Percentiles rank a stretch among this genome's conserved stretches.
Evolutionary conservation across 768 basidiomycete species (phyloP).

Genomic region (Termitomyces bulborhizus): DNA sequence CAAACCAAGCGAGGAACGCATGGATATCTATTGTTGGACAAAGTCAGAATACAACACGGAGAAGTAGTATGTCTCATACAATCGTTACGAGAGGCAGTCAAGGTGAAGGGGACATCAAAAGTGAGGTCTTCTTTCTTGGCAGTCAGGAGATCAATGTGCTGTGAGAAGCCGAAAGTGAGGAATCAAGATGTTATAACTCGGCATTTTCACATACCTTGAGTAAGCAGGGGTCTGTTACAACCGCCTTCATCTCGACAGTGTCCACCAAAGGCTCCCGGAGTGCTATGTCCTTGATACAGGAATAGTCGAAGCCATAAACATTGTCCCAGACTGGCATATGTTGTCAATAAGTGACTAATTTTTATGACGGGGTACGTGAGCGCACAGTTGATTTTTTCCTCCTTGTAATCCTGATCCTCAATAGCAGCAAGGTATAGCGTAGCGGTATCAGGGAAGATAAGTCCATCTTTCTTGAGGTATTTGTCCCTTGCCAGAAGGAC

Average conservation of each 20-base stretch:
- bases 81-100: slow-evolving; percentile 83
- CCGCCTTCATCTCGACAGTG: slow-evolving; percentile 95
- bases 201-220: slow-evolving; percentile 59
- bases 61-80: slow-evolving; percentile 46
- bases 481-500: slow-evolving; percentile 95
- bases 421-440: slow-evolving; percentile 93
- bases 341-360: not conserved
- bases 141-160: slow-evolving; percentile 88
- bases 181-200: not conserved
- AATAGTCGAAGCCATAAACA: slow-evolving; percentile 99
- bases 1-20: slow-evolving; percentile 99
- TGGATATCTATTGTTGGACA: slow-evolving; percentile 63
- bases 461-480: slow-evolving; percentile 86
- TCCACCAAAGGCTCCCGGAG: slow-evolving; percentile 95
- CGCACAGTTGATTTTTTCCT: slow-evolving; percentile 99
- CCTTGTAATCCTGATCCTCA: slow-evolving; percentile 99
- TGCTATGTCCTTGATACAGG: slow-evolving; percentile 98
- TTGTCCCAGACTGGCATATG: slow-evolving; percentile 92
- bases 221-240: slow-evolving; percentile 87
- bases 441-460: slow-evolving; percentile 95
- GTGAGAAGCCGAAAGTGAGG: slow-evolving; percentile 1
- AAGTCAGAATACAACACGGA: not conserved
- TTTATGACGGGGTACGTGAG: slow-evolving; percentile 11
- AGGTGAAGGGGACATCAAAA: slow-evolving; percentile 74
- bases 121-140: slow-evolving; percentile 94